These are phyloP conservation scores for Acanthamoeba healyi DNA, from an alignment of 208 protist species.

Conservation along the genomic window DNA sequence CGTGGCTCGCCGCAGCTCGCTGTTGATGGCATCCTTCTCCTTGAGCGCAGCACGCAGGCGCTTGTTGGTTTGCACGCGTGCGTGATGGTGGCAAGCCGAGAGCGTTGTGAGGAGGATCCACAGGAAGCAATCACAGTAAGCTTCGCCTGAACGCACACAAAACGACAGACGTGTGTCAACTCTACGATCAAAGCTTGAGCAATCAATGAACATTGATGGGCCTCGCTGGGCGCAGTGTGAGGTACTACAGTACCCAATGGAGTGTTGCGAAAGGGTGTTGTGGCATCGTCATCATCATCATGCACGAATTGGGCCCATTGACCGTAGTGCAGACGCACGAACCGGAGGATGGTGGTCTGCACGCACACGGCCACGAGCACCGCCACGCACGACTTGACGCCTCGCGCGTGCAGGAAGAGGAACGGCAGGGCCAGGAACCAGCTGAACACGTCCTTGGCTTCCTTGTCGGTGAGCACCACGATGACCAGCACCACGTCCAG, in stretches of 20 bases:
- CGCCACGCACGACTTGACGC: neutral
- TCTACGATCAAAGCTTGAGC: neutral
- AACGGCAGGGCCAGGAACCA: slow-evolving; percentile 17
- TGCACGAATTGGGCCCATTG: too few species aligned
- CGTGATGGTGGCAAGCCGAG: neutral
- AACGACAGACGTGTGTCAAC: neutral
- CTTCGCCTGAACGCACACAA: too few species aligned
- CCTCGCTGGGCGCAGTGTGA: neutral
- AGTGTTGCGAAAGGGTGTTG: neutral
- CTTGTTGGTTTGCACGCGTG: neutral
- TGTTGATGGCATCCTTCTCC: slow-evolving; percentile 13
- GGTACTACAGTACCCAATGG: neutral
- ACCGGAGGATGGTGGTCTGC: neutral
- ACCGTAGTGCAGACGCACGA: neutral
- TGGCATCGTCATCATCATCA: too few species aligned
- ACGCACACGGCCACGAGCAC: neutral
- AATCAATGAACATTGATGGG: neutral
- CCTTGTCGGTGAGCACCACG: neutral
- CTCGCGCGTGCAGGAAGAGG: neutral
- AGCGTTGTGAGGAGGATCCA: neutral
- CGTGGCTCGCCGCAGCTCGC: neutral
- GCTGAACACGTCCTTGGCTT: neutral
- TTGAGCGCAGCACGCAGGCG: neutral
- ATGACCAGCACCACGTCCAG: neutral
- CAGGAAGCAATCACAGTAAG: neutral